Conservation (phyloP, 495 filamentous ascomycete species). For the Penicillium arizonense region DNA sequence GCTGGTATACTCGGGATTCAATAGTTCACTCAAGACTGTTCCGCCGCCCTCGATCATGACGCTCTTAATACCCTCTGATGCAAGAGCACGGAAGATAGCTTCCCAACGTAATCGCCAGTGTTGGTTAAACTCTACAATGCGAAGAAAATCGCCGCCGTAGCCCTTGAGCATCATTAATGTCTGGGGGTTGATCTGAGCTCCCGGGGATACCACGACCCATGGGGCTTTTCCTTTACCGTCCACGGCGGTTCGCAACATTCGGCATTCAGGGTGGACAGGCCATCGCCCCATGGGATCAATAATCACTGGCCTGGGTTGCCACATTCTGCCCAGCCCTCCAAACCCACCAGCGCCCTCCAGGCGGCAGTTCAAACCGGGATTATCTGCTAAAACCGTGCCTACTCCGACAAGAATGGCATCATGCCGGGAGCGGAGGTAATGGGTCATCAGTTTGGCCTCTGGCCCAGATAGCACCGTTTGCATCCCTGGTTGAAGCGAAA, state of each 20-base stretch:
- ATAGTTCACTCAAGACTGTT: constrained; percentile 70
- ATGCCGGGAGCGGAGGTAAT: constrained; percentile 79
- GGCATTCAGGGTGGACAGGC: constrained; percentile 56
- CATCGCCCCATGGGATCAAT: constrained; percentile 73
- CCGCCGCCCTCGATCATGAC: constrained; percentile 90
- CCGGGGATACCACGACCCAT: constrained; percentile 60
- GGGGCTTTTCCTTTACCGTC: constrained; percentile 69
- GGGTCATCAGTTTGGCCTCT: constrained; percentile 84
- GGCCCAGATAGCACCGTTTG: constrained; percentile 79
- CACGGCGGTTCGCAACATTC: constrained; percentile 62
- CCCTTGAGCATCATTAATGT: constrained; percentile 45
- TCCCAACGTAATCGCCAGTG: constrained; percentile 59
- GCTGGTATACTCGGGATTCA: constrained; percentile 56
- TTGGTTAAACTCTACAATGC: constrained; percentile 48
- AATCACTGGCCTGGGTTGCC: constrained; percentile 76
- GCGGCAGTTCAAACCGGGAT: constrained; percentile 80
- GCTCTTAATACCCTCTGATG: constrained; percentile 62
- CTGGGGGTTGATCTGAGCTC: constrained; percentile 46
- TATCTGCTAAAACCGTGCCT: constrained; percentile 78
- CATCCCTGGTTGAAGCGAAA: constrained; percentile 71
- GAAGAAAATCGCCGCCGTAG: constrained; percentile 49
- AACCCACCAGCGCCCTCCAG: constrained; percentile 56
- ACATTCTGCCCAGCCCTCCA: constrained; percentile 49
- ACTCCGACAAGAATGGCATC: constrained; percentile 83
- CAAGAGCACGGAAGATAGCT: constrained; percentile 56